Conservation (phyloP, 106 monocot species). For the Apostasia ramifera region DNA sequence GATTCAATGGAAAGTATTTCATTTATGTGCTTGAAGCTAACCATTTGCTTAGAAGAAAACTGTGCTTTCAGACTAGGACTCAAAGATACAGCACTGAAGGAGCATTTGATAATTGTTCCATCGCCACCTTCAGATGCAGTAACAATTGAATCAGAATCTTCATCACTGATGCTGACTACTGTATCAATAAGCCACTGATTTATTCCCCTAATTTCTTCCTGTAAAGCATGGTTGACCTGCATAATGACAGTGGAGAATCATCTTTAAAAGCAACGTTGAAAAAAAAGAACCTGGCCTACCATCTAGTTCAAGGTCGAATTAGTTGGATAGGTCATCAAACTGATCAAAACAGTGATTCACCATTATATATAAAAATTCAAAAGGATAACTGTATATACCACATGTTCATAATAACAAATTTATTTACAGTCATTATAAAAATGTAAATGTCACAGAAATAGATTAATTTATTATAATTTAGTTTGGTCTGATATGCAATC, state of each 20-base stretch:
- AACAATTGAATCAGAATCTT: slow-evolving; percentile 34
- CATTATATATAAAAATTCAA: no score
- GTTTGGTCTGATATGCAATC: no score
- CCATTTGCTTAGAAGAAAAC: slow-evolving; percentile 42
- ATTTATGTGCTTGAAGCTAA: slow-evolving; percentile 15
- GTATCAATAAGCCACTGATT: slow-evolving; percentile 68
- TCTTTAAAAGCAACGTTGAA: no score
- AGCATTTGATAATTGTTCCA: slow-evolving; percentile 51
- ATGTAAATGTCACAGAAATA: no score
- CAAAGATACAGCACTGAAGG: slow-evolving; percentile 48
- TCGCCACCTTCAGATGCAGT: slow-evolving; percentile 35
- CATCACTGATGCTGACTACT: slow-evolving; percentile 45
- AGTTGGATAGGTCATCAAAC: no score
- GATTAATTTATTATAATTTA: no score
- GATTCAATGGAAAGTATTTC: background rate
- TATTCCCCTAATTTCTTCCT: slow-evolving; percentile 67
- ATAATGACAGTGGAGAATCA: background rate
- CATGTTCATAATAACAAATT: no score
- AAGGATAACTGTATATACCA: no score
- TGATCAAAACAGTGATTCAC: no score
- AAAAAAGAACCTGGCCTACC: no score
- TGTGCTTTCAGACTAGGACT: slow-evolving; percentile 58
- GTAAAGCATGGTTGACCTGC: slow-evolving; percentile 51
- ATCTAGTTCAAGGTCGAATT: no score
- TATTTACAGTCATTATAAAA: no score